Evolutionary conservation across 1,139 yeast genomes (phyloP), one percentile per base, ranked within the genome.

Genomic region (Hyphopichia pseudoburtonii): DNA sequence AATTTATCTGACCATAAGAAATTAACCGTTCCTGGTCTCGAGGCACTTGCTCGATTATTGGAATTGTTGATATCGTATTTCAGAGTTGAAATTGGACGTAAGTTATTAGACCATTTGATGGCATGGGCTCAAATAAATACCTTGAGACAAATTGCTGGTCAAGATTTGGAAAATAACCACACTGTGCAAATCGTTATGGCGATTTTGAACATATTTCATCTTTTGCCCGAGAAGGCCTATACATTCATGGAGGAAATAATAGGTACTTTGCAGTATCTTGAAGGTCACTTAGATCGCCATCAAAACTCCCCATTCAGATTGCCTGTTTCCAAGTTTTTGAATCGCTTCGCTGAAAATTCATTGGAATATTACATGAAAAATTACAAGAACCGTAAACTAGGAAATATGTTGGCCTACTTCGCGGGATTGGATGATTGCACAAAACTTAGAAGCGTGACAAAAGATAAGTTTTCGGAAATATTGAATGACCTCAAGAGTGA

Each of bases 121-220:
- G 96, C 97, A 0, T 90, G 97, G 96, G 96, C 97, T 0, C 94
- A 88, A 48, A 88, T 95, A 6, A 77, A 78, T 33, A 79, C 86
- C 1, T 64, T 94, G 34, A 78, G 86, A 35, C 78, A 78, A 46
- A 76, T 84, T 37, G 81, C 95, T 0, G 77, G 80, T 19, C 86
- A 81, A 50, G 90, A 84, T 38, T 70, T 88, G 42, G 88, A 82
- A 30, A 86, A 82, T 44, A 87, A 87, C 43, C 85, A 84, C 34
- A 85, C 90, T 1, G 84, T 88, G 12, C 86, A 86, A 54, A 84
- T 92, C 26, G 90, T 92, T 30, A 87, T 85, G 52, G 96, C 96
- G 0, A 88, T 94, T 39, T 71, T 94, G 51, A 89, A 92, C 48
- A 87, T 94, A 35, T 94, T 92, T 68, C 96, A 94, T 56, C 70